Percentiles rank a stretch among this genome's conserved stretches.
Conservation (phyloP, 2,329 filamentous ascomycete genomes). For the Pseudocercospora pini-densiflorae region DNA sequence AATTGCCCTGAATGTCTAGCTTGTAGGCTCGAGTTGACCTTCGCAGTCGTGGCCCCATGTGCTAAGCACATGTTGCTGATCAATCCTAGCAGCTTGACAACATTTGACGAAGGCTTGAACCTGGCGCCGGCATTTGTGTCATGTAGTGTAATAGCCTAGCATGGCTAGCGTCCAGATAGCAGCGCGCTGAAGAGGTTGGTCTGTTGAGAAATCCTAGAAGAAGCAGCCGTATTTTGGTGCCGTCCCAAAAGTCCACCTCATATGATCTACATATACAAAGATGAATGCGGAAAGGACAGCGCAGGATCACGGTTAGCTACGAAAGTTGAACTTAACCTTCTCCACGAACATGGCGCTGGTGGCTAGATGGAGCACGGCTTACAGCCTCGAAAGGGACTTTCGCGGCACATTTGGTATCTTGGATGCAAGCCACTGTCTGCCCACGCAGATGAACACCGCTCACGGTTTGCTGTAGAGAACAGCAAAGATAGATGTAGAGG, state of each 20-base stretch:
- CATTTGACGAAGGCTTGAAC: not conserved
- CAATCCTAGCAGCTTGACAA: not conserved
- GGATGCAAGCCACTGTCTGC: not conserved
- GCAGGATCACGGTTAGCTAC: not conserved
- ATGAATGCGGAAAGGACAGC: too few species aligned
- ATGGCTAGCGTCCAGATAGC: not conserved
- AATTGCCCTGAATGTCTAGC: not conserved
- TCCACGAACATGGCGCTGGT: conserved; percentile 1
- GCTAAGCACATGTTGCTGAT: not conserved
- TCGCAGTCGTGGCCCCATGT: not conserved
- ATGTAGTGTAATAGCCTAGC: not conserved
- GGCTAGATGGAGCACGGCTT: not conserved
- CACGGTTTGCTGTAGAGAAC: not conserved
- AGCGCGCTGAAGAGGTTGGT: not conserved
- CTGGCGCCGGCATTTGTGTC: not conserved
- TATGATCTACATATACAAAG: not conserved
- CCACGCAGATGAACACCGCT: not conserved
- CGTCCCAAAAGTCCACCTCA: not conserved
- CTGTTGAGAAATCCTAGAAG: not conserved
- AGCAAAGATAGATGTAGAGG: not conserved
- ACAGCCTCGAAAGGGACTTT: not conserved
- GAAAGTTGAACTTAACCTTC: not conserved
- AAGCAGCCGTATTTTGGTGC: not conserved
- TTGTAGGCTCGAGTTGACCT: not conserved
- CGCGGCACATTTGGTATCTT: not conserved